A percentile compares a stretch with the other conserved stretches of the same genome.
Conservation (phyloP, 2,329 filamentous ascomycete genomes). For the Pyricularia sp. region DNA sequence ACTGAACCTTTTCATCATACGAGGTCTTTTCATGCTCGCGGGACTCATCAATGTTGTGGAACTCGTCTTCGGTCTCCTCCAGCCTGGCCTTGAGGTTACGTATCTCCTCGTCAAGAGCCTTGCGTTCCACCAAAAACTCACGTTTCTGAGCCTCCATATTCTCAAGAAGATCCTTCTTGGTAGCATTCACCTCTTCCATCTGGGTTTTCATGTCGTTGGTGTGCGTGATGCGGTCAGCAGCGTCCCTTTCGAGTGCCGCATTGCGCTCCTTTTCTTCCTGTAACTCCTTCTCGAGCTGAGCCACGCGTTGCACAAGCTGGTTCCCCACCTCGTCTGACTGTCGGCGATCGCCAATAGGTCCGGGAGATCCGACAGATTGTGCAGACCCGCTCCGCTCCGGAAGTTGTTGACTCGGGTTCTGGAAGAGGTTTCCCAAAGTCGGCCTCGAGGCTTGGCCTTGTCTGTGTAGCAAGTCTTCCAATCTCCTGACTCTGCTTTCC, state of each 20-base stretch:
- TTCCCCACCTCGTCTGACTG: slow-evolving; percentile 32
- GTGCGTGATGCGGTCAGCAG: slow-evolving; percentile 41
- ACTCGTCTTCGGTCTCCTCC: slow-evolving; percentile 84
- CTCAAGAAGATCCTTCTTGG: slow-evolving; percentile 83
- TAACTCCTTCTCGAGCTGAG: slow-evolving; percentile 67
- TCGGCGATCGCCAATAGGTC: slow-evolving; percentile 21
- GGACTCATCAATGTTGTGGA: slow-evolving; percentile 72
- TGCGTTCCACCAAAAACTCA: slow-evolving; percentile 77
- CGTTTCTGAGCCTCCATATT: slow-evolving; percentile 88
- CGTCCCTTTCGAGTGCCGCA: slow-evolving; percentile 55
- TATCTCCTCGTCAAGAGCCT: slow-evolving; percentile 69
- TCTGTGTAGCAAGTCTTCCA: slow-evolving; percentile 85
- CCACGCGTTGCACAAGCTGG: slow-evolving; percentile 31
- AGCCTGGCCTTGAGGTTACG: slow-evolving; percentile 61
- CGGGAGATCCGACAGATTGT: slow-evolving; percentile 32
- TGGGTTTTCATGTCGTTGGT: slow-evolving; percentile 51
- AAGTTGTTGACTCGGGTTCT: slow-evolving; percentile 29
- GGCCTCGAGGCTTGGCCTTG: slow-evolving; percentile 51
- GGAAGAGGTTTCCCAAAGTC: slow-evolving; percentile 41
- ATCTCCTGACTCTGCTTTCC: slow-evolving; percentile 75
- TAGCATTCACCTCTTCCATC: slow-evolving; percentile 77
- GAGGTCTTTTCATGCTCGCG: slow-evolving; percentile 68
- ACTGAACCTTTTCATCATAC: slow-evolving; percentile 54
- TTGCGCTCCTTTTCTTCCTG: slow-evolving; percentile 57
- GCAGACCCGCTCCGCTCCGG: slow-evolving; percentile 36